Percentiles rank a stretch among this genome's conserved stretches.
These are phyloP conservation scores for bread wheat (Triticum aestivum) DNA, from an alignment of 176 grass and related monocot species.

Conservation along the genomic window IWGSC_CS_RefSeq_v2.1 NC_057797.1:49862570-49863069, in stretches of 20 bases:
- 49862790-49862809: background rate
- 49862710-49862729: slow-evolving; percentile 30
- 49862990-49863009: background rate
- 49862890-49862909: background rate
- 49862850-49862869: background rate
- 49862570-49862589: background rate
- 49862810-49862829: background rate
- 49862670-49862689: slow-evolving; percentile 87
- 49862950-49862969: background rate
- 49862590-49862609: background rate
- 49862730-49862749: background rate
- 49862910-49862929: slow-evolving; percentile 20
- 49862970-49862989: slow-evolving; percentile 7
- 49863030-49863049: slow-evolving; percentile 16
- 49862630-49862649: slow-evolving; percentile 86
- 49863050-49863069: slow-evolving; percentile 13
- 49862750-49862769: background rate
- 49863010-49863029: background rate
- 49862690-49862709: slow-evolving; percentile 73
- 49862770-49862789: background rate
- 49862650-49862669: slow-evolving; percentile 94
- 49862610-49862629: slow-evolving; percentile 75
- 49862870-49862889: background rate
- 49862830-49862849: background rate
- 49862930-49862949: background rate